phyloP scores from a whole-genome alignment of 1,284 basidiomycete genomes.

The Apiotrichum laibachii region DNA sequence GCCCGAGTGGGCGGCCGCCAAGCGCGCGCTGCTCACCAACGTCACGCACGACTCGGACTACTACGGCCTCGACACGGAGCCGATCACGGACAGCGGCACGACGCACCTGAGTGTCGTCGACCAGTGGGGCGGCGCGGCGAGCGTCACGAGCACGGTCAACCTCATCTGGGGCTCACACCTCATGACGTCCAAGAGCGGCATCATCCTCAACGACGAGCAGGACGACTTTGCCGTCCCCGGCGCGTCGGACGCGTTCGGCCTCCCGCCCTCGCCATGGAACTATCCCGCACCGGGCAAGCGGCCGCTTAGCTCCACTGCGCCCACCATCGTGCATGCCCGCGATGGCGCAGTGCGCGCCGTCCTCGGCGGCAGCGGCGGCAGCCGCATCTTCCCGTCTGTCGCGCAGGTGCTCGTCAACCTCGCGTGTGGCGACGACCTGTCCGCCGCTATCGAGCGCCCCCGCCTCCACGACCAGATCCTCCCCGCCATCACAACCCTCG shows the following conservation, averaged over 20 bases:
- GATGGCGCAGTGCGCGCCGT: conserved; percentile 69
- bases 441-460: conserved; percentile 75
- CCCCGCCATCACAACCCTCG: conserved; percentile 64
- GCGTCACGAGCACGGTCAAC: conserved; percentile 83
- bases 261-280: conserved; percentile 83
- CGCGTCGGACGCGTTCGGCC: conserved; percentile 72
- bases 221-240: conserved; percentile 87
- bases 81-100: conserved; percentile 81
- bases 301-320: conserved; percentile 74
- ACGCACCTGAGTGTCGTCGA: conserved; percentile 81
- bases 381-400: conserved; percentile 75
- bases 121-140: conserved; percentile 75
- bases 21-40: conserved; percentile 59
- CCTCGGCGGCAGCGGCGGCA: conserved; percentile 82
- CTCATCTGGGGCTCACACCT: conserved; percentile 78
- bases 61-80: conserved; percentile 78
- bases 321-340: conserved; percentile 72
- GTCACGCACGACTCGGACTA: conserved; percentile 73
- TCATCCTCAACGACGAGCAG: conserved; percentile 81
- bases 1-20: conserved; percentile 64
- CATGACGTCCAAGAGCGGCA: conserved; percentile 76
- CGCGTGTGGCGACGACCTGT: conserved; percentile 75
- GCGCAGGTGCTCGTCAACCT: conserved; percentile 79
- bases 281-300: conserved; percentile 82
- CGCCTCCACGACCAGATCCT: conserved; percentile 91